A percentile compares a stretch with the other conserved stretches of the same genome.
These are phyloP conservation scores for Solanum tarapatanum DNA, from an alignment of 257 asterid genomes.

Conservation along the genomic window DNA sequence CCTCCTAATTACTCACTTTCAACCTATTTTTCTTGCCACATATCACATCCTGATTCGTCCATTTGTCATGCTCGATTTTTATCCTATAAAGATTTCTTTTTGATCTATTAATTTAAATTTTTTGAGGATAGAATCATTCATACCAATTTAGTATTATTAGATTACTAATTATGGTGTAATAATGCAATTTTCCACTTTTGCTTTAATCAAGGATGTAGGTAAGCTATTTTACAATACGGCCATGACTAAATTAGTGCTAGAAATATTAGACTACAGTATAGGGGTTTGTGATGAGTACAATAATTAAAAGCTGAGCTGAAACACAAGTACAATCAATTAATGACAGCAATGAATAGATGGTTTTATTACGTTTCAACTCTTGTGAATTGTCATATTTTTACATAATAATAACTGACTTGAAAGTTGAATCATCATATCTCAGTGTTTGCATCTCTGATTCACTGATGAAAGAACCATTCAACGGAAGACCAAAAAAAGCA, in stretches of 20 bases:
- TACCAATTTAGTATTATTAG: neutral
- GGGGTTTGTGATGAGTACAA: neutral
- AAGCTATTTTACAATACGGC: neutral
- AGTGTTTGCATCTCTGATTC: conserved; percentile 12
- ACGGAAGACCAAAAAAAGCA: conserved; percentile 3
- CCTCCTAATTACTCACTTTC: neutral
- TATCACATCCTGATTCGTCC: neutral
- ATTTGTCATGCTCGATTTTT: neutral
- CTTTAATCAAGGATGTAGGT: neutral
- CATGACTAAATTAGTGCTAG: neutral
- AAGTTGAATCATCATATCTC: neutral
- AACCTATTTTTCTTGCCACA: neutral
- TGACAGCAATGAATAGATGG: neutral
- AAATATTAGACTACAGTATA: neutral
- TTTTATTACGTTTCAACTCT: neutral
- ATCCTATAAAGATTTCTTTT: neutral
- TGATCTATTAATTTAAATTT: neutral
- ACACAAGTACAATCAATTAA: neutral
- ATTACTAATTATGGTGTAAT: neutral
- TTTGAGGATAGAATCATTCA: neutral
- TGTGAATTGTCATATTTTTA: neutral
- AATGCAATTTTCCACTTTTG: neutral
- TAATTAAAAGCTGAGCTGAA: neutral
- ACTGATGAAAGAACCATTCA: conserved; percentile 1
- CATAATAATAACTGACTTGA: neutral